Percentiles rank a stretch among this genome's conserved stretches.
These are phyloP conservation scores for Trypanosoma platydactyli DNA, from an alignment of 208 protist species.

Conservation along the genomic window DNA sequence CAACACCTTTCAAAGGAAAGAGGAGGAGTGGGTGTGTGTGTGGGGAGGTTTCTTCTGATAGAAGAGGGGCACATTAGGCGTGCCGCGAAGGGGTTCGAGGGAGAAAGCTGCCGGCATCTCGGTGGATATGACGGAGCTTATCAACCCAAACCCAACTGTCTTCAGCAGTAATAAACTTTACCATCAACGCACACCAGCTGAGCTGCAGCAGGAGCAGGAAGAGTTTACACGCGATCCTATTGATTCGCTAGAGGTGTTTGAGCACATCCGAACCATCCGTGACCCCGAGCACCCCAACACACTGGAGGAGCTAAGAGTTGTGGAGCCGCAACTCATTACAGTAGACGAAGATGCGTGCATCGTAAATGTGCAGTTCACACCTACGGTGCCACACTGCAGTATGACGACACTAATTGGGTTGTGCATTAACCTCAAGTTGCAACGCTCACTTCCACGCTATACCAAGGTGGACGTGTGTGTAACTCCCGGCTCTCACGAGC, in stretches of 20 bases:
- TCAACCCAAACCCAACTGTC: constrained; percentile 73
- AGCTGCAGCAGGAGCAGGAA: constrained; percentile 52
- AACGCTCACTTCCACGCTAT: constrained; percentile 91
- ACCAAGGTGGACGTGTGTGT: constrained; percentile 96
- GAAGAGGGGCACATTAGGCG: no score
- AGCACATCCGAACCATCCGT: constrained; percentile 95
- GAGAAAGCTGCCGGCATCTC: no score
- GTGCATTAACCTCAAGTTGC: constrained; percentile 95
- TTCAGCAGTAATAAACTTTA: constrained; percentile 30
- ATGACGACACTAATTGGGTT: constrained; percentile 98
- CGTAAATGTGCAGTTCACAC: constrained; percentile 96
- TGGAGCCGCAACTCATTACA: constrained; percentile 86
- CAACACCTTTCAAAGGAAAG: not conserved
- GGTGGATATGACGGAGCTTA: constrained; percentile 30
- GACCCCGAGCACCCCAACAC: constrained; percentile 99
- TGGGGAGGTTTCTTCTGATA: no score
- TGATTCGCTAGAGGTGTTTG: constrained; percentile 94
- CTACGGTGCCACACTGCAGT: constrained; percentile 98
- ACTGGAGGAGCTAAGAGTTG: constrained; percentile 97
- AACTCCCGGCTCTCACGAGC: constrained; percentile 92
- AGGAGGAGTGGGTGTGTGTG: no score
- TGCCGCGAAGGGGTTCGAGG: no score
- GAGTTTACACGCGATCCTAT: constrained; percentile 78
- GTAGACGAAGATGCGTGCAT: constrained; percentile 74
- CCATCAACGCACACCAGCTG: constrained; percentile 34